These are phyloP conservation scores for Russula olivacea DNA, from an alignment of 768 basidiomycete species.

Conservation along the genomic window DNA sequence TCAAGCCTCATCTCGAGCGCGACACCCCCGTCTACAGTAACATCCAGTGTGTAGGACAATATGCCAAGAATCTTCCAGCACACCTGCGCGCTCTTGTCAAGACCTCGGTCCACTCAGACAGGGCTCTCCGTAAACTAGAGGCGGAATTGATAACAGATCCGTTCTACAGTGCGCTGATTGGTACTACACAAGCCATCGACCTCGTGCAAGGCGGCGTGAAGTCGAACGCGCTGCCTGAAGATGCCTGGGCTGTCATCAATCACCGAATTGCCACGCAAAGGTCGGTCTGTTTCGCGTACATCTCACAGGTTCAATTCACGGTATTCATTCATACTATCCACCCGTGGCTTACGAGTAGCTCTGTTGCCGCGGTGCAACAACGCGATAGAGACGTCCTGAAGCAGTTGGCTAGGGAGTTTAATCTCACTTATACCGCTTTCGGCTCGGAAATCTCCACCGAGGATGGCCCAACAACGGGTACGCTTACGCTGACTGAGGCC, in stretches of 20 bases:
- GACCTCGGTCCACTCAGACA: constrained; percentile 29
- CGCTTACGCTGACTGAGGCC: constrained; percentile 36
- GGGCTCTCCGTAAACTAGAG: constrained; percentile 35
- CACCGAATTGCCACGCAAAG: constrained; percentile 33
- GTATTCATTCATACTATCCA: background rate
- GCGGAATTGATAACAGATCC: constrained; percentile 28
- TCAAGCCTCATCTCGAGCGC: constrained; percentile 30
- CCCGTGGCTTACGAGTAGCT: constrained; percentile 25
- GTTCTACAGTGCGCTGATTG: constrained; percentile 32
- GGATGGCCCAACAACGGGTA: constrained; percentile 32
- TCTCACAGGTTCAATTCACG: background rate
- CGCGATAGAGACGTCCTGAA: constrained; percentile 31
- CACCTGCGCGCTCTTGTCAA: constrained; percentile 31
- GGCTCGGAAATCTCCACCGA: constrained; percentile 31
- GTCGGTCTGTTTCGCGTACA: constrained; percentile 8
- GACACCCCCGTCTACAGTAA: constrained; percentile 32
- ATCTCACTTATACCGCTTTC: constrained; percentile 40
- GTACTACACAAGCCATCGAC: constrained; percentile 33
- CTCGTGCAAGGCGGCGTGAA: constrained; percentile 41
- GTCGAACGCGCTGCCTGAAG: constrained; percentile 44
- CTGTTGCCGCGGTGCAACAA: constrained; percentile 31
- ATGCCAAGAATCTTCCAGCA: constrained; percentile 36
- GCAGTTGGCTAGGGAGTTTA: constrained; percentile 33
- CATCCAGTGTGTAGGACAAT: constrained; percentile 41
- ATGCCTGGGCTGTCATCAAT: constrained; percentile 31